These are phyloP conservation scores for Kazachstania sp. DNA, from an alignment of 1,139 yeast genomes.

Conservation along the genomic window DNA sequence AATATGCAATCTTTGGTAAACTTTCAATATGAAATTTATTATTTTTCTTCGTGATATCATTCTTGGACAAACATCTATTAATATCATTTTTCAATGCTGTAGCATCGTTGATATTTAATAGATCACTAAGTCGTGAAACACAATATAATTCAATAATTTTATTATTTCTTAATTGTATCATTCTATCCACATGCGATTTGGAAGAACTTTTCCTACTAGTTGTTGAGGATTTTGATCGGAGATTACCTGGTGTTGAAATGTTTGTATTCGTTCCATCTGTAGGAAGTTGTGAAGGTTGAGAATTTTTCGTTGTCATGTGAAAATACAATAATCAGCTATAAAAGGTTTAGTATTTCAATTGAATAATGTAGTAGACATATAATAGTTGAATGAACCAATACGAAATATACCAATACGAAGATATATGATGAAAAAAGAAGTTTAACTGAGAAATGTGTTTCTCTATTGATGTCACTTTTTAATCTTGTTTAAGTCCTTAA, in stretches of 20 bases:
- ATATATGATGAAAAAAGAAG: no score
- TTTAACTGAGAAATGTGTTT: no score
- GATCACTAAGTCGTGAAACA: constrained; percentile 36
- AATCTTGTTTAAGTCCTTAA: no score
- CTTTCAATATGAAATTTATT: constrained; percentile 13
- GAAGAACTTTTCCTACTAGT: background rate
- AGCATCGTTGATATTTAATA: constrained; percentile 21
- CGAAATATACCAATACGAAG: no score
- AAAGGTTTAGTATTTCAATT: no score
- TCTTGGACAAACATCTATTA: constrained; percentile 16
- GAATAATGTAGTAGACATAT: no score
- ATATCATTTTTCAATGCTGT: constrained; percentile 16
- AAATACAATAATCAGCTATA: no score
- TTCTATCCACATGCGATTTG: background rate
- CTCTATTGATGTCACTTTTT: no score
- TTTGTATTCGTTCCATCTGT: no score
- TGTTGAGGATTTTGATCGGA: background rate
- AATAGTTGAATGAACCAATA: no score
- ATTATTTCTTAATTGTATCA: constrained; percentile 40
- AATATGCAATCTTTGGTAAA: constrained; percentile 2
- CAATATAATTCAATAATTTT: constrained; percentile 49
- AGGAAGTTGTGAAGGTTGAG: no score
- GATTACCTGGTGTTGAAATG: background rate
- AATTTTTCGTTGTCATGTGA: no score
- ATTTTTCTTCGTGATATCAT: constrained; percentile 20